Conservation (phyloP, 2,329 filamentous ascomycete species). For the Lanzia echinophila region DNA sequence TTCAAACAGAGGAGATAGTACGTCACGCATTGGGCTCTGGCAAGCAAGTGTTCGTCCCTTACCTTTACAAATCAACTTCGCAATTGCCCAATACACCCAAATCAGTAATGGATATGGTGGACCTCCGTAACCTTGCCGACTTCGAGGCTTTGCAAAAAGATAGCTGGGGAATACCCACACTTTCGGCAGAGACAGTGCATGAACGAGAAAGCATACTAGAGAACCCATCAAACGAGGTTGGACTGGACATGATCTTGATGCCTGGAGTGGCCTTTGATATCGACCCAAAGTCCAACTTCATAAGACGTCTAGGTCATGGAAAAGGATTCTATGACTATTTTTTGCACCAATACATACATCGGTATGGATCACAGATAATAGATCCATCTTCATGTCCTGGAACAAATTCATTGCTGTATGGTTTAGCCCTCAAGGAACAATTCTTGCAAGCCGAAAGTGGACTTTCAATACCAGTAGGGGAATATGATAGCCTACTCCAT, state of each 20-base stretch:
- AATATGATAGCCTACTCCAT: slow-evolving; percentile 74
- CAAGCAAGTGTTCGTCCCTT: slow-evolving; percentile 89
- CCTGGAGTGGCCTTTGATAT: slow-evolving; percentile 88
- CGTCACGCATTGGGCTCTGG: slow-evolving; percentile 67
- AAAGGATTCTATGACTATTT: slow-evolving; percentile 98
- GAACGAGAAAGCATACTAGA: slow-evolving; percentile 68
- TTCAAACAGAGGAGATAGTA: slow-evolving; percentile 78
- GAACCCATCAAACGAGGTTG: slow-evolving; percentile 37
- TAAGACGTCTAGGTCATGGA: slow-evolving; percentile 82
- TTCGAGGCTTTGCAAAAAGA: slow-evolving; percentile 72
- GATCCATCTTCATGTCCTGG: slow-evolving; percentile 47
- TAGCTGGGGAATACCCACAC: slow-evolving; percentile 91
- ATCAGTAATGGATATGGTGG: slow-evolving; percentile 94
- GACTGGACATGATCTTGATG: slow-evolving; percentile 81
- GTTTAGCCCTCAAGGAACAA: slow-evolving; percentile 81
- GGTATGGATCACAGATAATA: slow-evolving; percentile 22
- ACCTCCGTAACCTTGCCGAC: slow-evolving; percentile 64
- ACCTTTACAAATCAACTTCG: slow-evolving; percentile 60
- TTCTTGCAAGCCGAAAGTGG: slow-evolving; percentile 53
- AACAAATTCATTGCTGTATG: slow-evolving; percentile 58
- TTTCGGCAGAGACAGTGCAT: slow-evolving; percentile 57
- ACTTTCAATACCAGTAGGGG: slow-evolving; percentile 64
- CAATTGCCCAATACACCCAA: slow-evolving; percentile 35
- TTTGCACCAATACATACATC: slow-evolving; percentile 61
- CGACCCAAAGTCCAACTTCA: slow-evolving; percentile 42